Conservation (phyloP, 352 stramenopile species). For the Aphanomyces cochlioides region DNA sequence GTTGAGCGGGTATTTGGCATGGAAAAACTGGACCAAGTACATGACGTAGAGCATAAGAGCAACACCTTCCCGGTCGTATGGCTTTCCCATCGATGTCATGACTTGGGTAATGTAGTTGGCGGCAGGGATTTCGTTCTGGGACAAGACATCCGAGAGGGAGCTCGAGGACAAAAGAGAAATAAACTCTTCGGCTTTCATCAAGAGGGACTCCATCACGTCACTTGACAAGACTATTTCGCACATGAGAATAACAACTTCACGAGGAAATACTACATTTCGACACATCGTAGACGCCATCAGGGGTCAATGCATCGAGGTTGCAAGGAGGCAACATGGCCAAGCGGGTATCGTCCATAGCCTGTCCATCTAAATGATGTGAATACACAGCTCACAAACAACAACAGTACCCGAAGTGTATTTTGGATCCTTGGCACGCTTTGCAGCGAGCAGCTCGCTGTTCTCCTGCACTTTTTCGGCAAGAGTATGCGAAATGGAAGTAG, state of each 20-base stretch:
- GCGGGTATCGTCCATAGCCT: conserved; percentile 33
- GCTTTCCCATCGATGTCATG: conserved; percentile 59
- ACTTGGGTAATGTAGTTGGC: conserved; percentile 50
- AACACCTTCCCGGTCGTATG: conserved; percentile 68
- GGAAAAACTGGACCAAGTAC: conserved; percentile 68
- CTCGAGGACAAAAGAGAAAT: conserved; percentile 55
- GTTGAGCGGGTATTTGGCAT: conserved; percentile 46
- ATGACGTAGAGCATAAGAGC: conserved; percentile 66
- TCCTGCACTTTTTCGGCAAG: conserved; percentile 73
- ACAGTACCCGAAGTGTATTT: conserved; percentile 41
- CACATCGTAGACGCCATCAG: conserved; percentile 75
- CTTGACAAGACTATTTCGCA: conserved; percentile 49
- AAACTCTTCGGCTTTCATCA: conserved; percentile 70
- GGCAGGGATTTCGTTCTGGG: conserved; percentile 43
- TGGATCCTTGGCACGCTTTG: conserved; percentile 50
- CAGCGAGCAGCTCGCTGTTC: conserved; percentile 46
- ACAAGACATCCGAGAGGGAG: conserved; percentile 54
- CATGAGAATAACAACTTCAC: neutral
- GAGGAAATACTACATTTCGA: conserved; percentile 52
- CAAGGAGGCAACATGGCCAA: conserved; percentile 64
- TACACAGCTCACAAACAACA: neutral
- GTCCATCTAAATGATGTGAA: conserved; percentile 1
- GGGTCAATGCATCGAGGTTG: conserved; percentile 68
- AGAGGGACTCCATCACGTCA: conserved; percentile 68
- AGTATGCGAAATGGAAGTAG: conserved; percentile 57